Evolutionary conservation across 768 basidiomycete species (phyloP), one percentile per base, ranked within the genome.

Genomic region (Polyporus arcularius): DNA sequence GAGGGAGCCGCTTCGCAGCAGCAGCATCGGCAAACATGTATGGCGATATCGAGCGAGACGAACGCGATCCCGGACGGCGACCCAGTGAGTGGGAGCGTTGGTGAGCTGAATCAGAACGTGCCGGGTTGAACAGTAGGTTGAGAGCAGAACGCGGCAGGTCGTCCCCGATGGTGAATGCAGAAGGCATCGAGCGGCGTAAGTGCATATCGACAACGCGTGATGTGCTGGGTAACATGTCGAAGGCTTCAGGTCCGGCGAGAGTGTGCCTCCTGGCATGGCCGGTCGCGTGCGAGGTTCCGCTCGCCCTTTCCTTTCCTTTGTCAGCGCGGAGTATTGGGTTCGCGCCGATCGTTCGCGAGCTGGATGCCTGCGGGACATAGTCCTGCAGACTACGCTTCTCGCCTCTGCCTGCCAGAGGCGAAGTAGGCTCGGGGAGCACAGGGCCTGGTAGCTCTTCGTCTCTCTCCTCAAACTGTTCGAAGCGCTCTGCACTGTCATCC

Each of bases 91-190:
- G 40, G 12, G 48, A 38, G 41, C 30, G 16, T 31, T 31, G 8
- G n/a, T 32, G 31, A 6, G 45, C 45, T 4, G 50, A 14, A 8
- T 16, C 31, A 32, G 35, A 21, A 30, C 53, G 30, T n/a, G 35
- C 35, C n/a, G 46, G 39, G 9, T 49, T 47, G 47, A 58, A 55
- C 9, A 58, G 58, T 41, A 55, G 55, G 12, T 53, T 43, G 45
- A 54, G 31, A 14, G 55, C 40, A 45, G 62, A 32, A 15, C 26
- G 54, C 5, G 18, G 51, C 4, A 42, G 39, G 38, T 47, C 58
- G 6, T 38, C 47, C 3, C 55, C 57, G 18, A 53, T 26, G 38
- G 26, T 10, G 48, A 53, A 40, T 8, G 21, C 18, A 3, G 64
- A n/a, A 30, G 57, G 53, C 4, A 53, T 38, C 9, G 60, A 55